These are phyloP conservation scores for Panicum miliaceum DNA, from an alignment of 176 grass and related monocot species.

Conservation along the genomic window DNA sequence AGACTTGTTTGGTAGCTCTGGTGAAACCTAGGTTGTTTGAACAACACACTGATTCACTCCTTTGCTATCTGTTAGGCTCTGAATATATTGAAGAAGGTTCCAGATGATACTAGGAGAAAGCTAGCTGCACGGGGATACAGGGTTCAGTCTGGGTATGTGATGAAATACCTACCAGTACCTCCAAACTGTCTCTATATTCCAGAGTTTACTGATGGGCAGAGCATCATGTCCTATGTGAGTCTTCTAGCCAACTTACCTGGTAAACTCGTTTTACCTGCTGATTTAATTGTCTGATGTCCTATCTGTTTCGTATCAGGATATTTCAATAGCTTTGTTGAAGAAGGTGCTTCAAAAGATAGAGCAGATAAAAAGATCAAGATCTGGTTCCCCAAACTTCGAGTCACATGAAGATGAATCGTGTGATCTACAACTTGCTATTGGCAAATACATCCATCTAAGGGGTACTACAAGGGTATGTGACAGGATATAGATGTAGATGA, in stretches of 20 bases:
- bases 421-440: slow-evolving; percentile 71
- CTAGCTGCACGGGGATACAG: slow-evolving; percentile 69
- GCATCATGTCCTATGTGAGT: slow-evolving; percentile 87
- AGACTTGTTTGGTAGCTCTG: slow-evolving; percentile 7
- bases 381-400: slow-evolving; percentile 84
- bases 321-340: slow-evolving; percentile 71
- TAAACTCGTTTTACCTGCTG: slow-evolving; percentile 29
- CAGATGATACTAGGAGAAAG: slow-evolving; percentile 76
- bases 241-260: slow-evolving; percentile 32
- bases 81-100: slow-evolving; percentile 81
- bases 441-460: slow-evolving; percentile 80
- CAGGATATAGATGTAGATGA: background rate
- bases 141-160: slow-evolving; percentile 75
- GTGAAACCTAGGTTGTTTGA: slow-evolving; percentile 7
- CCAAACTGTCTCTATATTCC: slow-evolving; percentile 90
- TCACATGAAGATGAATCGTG: slow-evolving; percentile 72
- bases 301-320: slow-evolving; percentile 64
- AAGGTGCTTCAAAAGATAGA: slow-evolving; percentile 95
- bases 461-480: slow-evolving; percentile 81
- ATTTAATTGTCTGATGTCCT: slow-evolving; percentile 33
- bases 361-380: slow-evolving; percentile 84
- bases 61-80: slow-evolving; percentile 61
- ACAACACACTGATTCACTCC: slow-evolving; percentile 22
- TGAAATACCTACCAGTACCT: slow-evolving; percentile 81
- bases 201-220: slow-evolving; percentile 83